Base-by-base conservation (phyloP, 768 basidiomycete genomes). In the Podaxis carcinomalis region DNA sequence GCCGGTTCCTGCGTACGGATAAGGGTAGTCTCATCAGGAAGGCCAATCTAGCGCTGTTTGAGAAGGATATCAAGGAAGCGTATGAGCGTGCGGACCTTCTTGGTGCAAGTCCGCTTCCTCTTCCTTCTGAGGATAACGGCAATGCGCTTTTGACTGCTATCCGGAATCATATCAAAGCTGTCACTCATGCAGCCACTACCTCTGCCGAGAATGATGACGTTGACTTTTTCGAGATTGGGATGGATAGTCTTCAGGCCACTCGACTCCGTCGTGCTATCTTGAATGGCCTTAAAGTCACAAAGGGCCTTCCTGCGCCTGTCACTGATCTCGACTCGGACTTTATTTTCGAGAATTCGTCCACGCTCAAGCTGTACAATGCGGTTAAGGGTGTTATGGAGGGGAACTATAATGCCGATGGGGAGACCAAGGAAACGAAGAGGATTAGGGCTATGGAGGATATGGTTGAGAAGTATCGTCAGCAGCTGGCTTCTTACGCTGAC, bases 211-310 rank as follows among this genome's bases (percentile, higher is more conserved):
- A 68, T 4, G 68, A 73, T 44, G 65, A 68, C 11, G 55, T 66
- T 14, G 76, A 77, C 61, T 74, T 78, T 56, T 77, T 78, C 58
- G 76, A 77, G 65, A 67, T 66, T 1, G 77, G 77, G 0, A 75
- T 78, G 76, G 76, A 77, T 59, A 76, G 75, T 56, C 56, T 77
- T 32, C 77, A 77, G 49, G 75, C 76, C 10, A 73, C 66, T 50
- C 63, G 73, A 13, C 66, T 78, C 21, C 72, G 72, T n/a, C 68
- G 72, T 5, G 66, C 68, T 5, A 63, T 75, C 46, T 49, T 73
- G 7, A 67, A 64, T 27, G 59, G 65, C 27, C 65, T 74, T 7
- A 68, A 65, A 13, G 65, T 62, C 21, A 73, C 72, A 6, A 61
- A 64, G 1, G 61, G 63, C 10, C 42, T 55, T 21, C 59, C 59